Evolutionary conservation across 2,329 filamentous ascomycete genomes (phyloP).

Genomic region (Hymenoscyphus infarciens): DNA sequence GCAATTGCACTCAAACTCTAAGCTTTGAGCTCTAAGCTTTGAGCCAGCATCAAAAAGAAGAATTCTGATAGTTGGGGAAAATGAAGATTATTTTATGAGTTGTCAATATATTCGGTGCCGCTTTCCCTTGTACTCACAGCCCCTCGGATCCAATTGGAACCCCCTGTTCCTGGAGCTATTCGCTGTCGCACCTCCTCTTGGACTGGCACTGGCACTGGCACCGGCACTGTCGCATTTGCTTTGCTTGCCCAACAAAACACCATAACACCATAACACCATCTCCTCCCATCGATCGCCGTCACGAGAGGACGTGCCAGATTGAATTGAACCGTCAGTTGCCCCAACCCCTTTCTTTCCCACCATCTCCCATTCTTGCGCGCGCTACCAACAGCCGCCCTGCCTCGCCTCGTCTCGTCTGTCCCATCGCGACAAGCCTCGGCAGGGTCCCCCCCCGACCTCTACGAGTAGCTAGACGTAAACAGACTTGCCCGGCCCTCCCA

Average conservation of each 20-base stretch:
- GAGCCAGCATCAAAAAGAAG: not conserved
- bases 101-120: constrained; percentile 1
- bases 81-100: not conserved
- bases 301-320: not conserved
- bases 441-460: not conserved
- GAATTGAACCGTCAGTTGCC: not conserved
- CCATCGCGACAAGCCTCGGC: not conserved
- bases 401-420: no score
- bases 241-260: not conserved
- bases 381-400: not conserved
- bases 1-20: no score
- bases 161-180: not conserved
- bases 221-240: not conserved
- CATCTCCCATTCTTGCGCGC: not conserved
- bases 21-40: no score
- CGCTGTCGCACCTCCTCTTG: constrained; percentile 2
- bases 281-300: not conserved
- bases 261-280: not conserved
- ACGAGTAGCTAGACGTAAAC: not conserved
- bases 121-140: not conserved
- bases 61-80: not conserved
- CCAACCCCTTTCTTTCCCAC: not conserved
- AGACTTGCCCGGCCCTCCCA: not conserved
- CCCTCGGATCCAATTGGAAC: not conserved
- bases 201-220: no score